A percentile compares a stretch with the other conserved stretches of the same genome.
These are phyloP conservation scores for Crucihimalaya himalaica DNA, from an alignment of 345 rosid species.

Conservation along the genomic window DNA sequence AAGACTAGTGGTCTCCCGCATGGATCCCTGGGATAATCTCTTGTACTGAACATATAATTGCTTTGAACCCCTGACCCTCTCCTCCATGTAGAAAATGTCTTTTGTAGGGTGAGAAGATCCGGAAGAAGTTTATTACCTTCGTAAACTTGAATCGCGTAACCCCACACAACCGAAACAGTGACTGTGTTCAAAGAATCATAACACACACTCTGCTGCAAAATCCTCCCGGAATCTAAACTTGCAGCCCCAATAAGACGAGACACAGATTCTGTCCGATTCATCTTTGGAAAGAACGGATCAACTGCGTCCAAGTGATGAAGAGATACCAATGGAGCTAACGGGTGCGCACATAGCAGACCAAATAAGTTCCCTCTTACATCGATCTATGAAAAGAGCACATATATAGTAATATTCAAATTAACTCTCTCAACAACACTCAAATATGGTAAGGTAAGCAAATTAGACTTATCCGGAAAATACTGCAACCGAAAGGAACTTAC, in stretches of 20 bases:
- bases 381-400: slow-evolving; percentile 45
- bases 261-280: slow-evolving; percentile 54
- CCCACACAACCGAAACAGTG: slow-evolving; percentile 84
- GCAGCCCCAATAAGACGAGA: slow-evolving; percentile 63
- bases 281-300: slow-evolving; percentile 74
- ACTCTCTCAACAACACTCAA: neutral
- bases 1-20: slow-evolving; percentile 70
- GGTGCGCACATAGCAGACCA: slow-evolving; percentile 85
- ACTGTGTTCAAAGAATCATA: slow-evolving; percentile 58
- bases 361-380: slow-evolving; percentile 81
- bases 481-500: neutral
- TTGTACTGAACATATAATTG: slow-evolving; percentile 67
- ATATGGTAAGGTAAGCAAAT: neutral
- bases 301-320: slow-evolving; percentile 91
- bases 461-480: neutral
- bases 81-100: slow-evolving; percentile 79
- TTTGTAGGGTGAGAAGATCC: slow-evolving; percentile 63
- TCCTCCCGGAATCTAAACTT: slow-evolving; percentile 64
- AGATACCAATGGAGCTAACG: slow-evolving; percentile 71
- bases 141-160: slow-evolving; percentile 77
- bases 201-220: slow-evolving; percentile 86
- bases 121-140: slow-evolving; percentile 78
- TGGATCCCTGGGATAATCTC: slow-evolving; percentile 71
- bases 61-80: slow-evolving; percentile 50
- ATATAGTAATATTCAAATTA: neutral